Conservation (phyloP, 768 basidiomycete genomes). For the Mycena latifolia region DNA sequence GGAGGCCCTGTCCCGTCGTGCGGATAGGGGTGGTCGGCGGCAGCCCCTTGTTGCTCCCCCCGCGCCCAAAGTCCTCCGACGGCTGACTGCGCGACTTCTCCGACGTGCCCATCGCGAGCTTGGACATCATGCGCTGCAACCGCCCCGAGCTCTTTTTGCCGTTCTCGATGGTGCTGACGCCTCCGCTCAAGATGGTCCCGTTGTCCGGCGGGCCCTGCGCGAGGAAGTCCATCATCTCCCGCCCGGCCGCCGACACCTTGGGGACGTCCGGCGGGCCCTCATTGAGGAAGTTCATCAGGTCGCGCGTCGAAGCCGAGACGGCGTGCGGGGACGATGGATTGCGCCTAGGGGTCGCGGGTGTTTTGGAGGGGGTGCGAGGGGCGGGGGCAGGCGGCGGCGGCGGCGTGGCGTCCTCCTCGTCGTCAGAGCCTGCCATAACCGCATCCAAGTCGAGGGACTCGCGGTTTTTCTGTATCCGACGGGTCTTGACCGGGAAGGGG, state of each 20-base stretch:
- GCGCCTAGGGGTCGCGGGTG: constrained; percentile 36
- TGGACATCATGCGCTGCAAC: constrained; percentile 87
- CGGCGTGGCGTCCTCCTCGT: constrained; percentile 57
- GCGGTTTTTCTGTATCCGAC: constrained; percentile 64
- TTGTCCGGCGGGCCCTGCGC: constrained; percentile 68
- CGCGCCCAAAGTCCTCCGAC: constrained; percentile 35
- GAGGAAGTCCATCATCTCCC: constrained; percentile 69
- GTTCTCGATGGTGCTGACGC: constrained; percentile 54
- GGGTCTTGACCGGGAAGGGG: constrained; percentile 60
- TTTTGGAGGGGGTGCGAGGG: constrained; percentile 37
- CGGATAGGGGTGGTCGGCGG: constrained; percentile 46
- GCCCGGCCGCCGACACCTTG: constrained; percentile 58
- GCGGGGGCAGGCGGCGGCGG: constrained; percentile 34
- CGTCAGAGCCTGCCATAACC: constrained; percentile 77
- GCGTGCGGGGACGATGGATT: constrained; percentile 39
- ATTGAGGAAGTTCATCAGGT: constrained; percentile 68
- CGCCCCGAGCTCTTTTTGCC: constrained; percentile 66
- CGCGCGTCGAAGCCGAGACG: constrained; percentile 61
- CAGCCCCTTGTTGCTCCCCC: constrained; percentile 32
- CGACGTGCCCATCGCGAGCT: constrained; percentile 65
- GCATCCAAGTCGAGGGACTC: constrained; percentile 85
- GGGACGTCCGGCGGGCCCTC: constrained; percentile 63
- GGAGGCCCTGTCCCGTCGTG: constrained; percentile 9
- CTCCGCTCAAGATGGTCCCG: constrained; percentile 51
- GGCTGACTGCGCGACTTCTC: constrained; percentile 49